phyloP scores from a whole-genome alignment of 129 eudicot species.

The Saussurea involucrata region DNA sequence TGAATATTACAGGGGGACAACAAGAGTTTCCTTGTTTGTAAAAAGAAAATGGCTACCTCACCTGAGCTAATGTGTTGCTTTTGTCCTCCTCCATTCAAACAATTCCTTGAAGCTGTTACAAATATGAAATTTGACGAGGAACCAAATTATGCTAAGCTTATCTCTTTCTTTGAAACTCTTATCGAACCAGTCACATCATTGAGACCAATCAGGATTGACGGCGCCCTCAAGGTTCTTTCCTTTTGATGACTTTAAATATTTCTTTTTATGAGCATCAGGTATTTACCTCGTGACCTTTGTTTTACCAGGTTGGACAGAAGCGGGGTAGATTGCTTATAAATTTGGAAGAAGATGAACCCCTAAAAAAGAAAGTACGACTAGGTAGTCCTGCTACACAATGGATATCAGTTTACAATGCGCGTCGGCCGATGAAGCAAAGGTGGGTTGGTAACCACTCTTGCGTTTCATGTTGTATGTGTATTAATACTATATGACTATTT shows the following conservation, averaged over 20 bases:
- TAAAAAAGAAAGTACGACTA: conserved; percentile 59
- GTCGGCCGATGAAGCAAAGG: conserved; percentile 85
- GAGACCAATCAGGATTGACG: conserved; percentile 57
- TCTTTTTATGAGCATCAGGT: not conserved
- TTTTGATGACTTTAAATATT: not conserved
- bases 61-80: conserved; percentile 51
- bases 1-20: conserved; percentile 47
- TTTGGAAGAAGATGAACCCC: conserved; percentile 50
- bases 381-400: conserved; percentile 88
- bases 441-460: conserved; percentile 13
- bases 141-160: conserved; percentile 49
- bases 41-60: conserved; percentile 58
- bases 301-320: conserved; percentile 49
- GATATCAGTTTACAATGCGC: conserved; percentile 79
- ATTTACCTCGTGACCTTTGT: conserved; percentile 16
- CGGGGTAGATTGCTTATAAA: conserved; percentile 44
- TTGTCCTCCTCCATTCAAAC: conserved; percentile 37
- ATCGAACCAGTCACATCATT: conserved; percentile 37
- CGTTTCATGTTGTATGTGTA: not conserved
- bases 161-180: conserved; percentile 44
- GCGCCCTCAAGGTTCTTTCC: conserved; percentile 52
- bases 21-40: conserved; percentile 58
- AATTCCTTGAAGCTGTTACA: conserved; percentile 46
- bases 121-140: conserved; percentile 57
- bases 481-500: not conserved